These are phyloP conservation scores for Salix purpurea DNA, from an alignment of 345 rosid species.

Conservation along the genomic window DNA sequence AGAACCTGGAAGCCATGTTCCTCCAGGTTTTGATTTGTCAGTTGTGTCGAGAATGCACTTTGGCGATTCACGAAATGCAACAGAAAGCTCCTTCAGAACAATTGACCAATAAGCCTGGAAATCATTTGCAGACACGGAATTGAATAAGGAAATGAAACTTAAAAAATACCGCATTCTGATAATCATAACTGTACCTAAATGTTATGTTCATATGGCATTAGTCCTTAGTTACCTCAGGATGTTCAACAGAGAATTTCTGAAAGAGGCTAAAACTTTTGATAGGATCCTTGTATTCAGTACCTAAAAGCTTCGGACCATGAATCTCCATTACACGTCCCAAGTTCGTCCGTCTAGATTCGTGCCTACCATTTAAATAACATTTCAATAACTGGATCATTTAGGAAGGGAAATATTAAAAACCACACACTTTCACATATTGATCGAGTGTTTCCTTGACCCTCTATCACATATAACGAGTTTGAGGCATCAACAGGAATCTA, in stretches of 20 bases:
- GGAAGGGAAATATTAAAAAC: no score
- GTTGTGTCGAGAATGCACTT: conserved; percentile 58
- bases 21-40: conserved; percentile 47
- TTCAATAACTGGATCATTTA: not conserved
- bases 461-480: no score
- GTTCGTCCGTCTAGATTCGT: conserved; percentile 51
- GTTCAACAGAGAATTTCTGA: conserved; percentile 49
- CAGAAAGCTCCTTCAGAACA: conserved; percentile 58
- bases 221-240: conserved; percentile 53
- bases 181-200: not conserved
- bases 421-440: no score
- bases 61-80: conserved; percentile 52
- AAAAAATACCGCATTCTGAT: no score
- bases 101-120: conserved; percentile 70
- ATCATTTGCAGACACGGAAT: not conserved
- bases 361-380: conserved; percentile 25
- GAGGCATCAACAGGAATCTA: no score
- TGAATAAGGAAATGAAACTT: conserved; percentile 2
- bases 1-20: conserved; percentile 78
- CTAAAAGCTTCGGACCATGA: conserved; percentile 61
- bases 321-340: conserved; percentile 65
- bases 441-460: no score
- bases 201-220: not conserved
- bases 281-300: conserved; percentile 66
- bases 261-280: conserved; percentile 57